Base-by-base conservation (phyloP, 306 rosid species). In the Ormosia semicastrata region DNA sequence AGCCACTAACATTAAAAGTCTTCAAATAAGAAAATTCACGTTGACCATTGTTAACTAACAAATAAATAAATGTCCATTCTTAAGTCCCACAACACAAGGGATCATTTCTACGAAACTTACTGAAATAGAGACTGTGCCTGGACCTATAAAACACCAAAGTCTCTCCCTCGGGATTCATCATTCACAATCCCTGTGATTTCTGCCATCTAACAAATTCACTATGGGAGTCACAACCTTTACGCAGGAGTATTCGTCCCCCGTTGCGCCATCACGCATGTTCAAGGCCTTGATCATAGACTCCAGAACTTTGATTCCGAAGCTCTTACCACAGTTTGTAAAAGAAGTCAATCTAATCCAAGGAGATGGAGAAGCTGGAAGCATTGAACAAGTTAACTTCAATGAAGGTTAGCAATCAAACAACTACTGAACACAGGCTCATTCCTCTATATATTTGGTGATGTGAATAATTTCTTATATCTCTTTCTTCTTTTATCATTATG, bases 331-430 rank as follows among this genome's bases (percentile, higher is more conserved):
- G 41, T 85, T 88, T 86, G 75, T 92, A 6, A 79, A 90, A 72
- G 89, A 88, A 13, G 85, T 88, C 9, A 83, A 69, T 11, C 30
- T 90, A 13, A 85, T 86, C 62, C 81, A 88, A 78, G 92, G 92
- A 75, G 86, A 90, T 62, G 97, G 94, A 30, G 94, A 84, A 78
- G 85, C 89, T 52, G 92, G 92, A 72, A 90, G 85, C 84, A 87
- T 92, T 70, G 92, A 88, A 83, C 97, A 90, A 81, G 86, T 92
- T 81, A 90, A 92, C 81, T 92, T 92, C 83, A 81, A 86, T 54
- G 82, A 87, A 88, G 92, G 97, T 90, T 49, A 64, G 75, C 18
- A 57, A 72, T 71, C 44, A 66, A 69, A 37, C 69, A 8, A 15
- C 77, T 80, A 33, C 18, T 54, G n/a, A 78, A 24, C 1, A 50